These are phyloP conservation scores for Mycena metata DNA, from an alignment of 768 basidiomycete genomes.

Conservation along the genomic window DNA sequence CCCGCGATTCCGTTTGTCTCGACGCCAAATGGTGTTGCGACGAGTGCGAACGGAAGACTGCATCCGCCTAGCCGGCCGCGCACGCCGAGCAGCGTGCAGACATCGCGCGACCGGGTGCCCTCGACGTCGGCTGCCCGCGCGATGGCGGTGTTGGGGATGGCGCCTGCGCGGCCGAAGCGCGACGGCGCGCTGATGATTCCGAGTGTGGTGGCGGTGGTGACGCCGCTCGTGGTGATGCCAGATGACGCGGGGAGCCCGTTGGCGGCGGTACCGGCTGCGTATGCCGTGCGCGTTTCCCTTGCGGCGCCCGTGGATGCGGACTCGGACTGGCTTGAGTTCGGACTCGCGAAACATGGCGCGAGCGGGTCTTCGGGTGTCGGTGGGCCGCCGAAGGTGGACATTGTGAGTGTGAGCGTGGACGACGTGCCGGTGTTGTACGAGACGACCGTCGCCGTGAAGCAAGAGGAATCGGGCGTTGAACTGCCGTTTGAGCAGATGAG, in stretches of 20 bases:
- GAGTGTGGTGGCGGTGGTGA: conserved; percentile 66
- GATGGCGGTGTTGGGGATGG: conserved; percentile 33
- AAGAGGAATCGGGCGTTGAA: conserved; percentile 50
- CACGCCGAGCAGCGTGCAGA: conserved; percentile 50
- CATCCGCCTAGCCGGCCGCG: conserved; percentile 48
- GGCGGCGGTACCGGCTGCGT: conserved; percentile 55
- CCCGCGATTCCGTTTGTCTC: conserved; percentile 21
- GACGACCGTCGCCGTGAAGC: conserved; percentile 57
- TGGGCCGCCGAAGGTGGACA: conserved; percentile 61
- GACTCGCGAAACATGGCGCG: conserved; percentile 62
- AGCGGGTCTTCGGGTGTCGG: conserved; percentile 7
- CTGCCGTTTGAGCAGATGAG: conserved; percentile 67
- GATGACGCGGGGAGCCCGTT: conserved; percentile 15
- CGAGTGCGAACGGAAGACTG: conserved; percentile 28
- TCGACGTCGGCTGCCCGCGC: conserved; percentile 45
- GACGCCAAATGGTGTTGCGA: conserved; percentile 18
- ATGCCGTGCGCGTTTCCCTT: conserved; percentile 71
- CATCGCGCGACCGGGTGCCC: conserved; percentile 44
- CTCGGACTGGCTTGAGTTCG: conserved; percentile 84
- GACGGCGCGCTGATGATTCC: conserved; percentile 75
- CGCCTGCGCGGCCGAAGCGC: conserved; percentile 52
- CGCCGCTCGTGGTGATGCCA: conserved; percentile 55
- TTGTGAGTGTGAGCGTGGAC: conserved; percentile 72
- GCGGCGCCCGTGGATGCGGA: conserved; percentile 70
- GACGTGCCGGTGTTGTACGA: conserved; percentile 76